phyloP scores from a whole-genome alignment of 495 filamentous ascomycete genomes.

The Hypoxylon fragiforme region DNA sequence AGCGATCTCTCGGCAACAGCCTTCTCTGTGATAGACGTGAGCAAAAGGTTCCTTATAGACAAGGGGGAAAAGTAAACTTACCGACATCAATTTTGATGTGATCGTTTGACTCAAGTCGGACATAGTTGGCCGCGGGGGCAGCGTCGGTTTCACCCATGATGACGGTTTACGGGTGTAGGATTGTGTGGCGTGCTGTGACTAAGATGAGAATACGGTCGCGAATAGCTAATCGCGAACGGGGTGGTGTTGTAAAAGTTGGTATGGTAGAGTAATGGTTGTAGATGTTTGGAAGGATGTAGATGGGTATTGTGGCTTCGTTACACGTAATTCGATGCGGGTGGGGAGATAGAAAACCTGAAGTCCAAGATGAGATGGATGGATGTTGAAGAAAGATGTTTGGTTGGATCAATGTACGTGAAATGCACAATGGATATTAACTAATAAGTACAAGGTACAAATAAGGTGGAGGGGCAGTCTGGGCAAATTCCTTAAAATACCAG shows the following conservation, averaged over 20 bases:
- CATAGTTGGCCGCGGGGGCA: conserved; percentile 15
- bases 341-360: not conserved
- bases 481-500: no score
- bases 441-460: not conserved
- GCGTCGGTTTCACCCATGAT: conserved; percentile 26
- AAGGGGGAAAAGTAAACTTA: conserved; percentile 17
- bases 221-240: conserved; percentile 1
- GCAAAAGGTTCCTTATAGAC: not conserved
- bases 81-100: conserved; percentile 37
- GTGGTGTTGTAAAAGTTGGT: not conserved
- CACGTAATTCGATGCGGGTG: not conserved
- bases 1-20: conserved; percentile 87
- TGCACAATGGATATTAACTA: no score
- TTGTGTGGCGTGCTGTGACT: not conserved
- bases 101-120: conserved; percentile 32
- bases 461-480: no score
- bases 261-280: not conserved
- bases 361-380: not conserved
- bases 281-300: not conserved
- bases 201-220: conserved; percentile 7
- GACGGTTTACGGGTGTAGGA: not conserved
- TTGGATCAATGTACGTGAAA: not conserved
- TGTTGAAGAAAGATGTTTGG: not conserved
- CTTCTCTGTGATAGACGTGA: conserved; percentile 61
- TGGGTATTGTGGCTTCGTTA: not conserved